A percentile compares a stretch with the other conserved stretches of the same genome.
phyloP scores from a whole-genome alignment of 768 basidiomycete genomes.

The Podaxis carcinomalis region DNA sequence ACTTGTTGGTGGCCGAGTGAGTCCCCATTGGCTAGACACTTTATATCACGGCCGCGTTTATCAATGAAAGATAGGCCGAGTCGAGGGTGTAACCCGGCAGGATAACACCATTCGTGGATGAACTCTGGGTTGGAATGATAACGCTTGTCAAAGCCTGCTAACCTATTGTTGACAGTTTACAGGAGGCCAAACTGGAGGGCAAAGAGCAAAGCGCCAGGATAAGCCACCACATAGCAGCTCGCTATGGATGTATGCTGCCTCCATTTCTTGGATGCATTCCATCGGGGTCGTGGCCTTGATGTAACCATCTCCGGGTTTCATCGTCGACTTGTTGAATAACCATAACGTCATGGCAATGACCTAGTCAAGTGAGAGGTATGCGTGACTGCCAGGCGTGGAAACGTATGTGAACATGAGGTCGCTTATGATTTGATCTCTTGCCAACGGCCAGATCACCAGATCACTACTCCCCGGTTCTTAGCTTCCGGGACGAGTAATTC shows the following conservation, averaged over 20 bases:
- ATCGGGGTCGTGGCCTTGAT: conserved; percentile 56
- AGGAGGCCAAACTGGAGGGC: not conserved
- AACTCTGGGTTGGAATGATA: not conserved
- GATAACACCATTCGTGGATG: not conserved
- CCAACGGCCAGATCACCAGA: conserved; percentile 6
- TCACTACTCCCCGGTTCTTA: conserved; percentile 3
- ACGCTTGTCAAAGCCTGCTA: not conserved
- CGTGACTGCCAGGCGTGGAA: conserved; percentile 2
- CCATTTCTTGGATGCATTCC: not conserved
- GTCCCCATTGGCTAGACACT: not conserved
- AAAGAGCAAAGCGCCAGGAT: not conserved
- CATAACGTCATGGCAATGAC: conserved; percentile 5
- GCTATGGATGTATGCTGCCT: not conserved
- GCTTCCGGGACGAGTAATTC: conserved; percentile 4
- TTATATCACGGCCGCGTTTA: not conserved
- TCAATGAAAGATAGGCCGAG: not conserved
- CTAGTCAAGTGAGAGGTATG: not conserved
- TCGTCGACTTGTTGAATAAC: not conserved
- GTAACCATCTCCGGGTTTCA: not conserved
- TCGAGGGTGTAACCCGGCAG: not conserved
- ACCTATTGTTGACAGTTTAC: not conserved
- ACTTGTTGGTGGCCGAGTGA: too few species aligned
- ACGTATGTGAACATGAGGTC: conserved; percentile 8
- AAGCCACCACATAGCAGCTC: too few species aligned
- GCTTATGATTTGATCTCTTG: not conserved